A percentile compares a stretch with the other conserved stretches of the same genome.
phyloP scores from a whole-genome alignment of 1,139 yeast genomes.

The Yamadazyma taylorii region DNA sequence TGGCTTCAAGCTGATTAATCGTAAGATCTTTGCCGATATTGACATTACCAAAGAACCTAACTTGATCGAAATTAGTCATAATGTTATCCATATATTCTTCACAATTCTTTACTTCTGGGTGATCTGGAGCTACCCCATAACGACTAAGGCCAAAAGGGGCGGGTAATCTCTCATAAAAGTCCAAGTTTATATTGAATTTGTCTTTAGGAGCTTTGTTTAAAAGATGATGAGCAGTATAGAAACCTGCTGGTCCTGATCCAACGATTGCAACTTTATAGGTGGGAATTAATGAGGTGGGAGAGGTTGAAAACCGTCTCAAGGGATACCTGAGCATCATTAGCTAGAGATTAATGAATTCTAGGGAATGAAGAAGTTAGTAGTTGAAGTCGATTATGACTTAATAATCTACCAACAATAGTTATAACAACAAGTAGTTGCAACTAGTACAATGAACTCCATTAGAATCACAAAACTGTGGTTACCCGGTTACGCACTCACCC shows the following conservation, averaged over 20 bases:
- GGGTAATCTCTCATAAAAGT: constrained; percentile 78
- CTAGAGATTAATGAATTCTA: too few relatives aligned
- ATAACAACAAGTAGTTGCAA: too few relatives aligned
- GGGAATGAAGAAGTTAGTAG: too few relatives aligned
- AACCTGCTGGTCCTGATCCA: constrained; percentile 97
- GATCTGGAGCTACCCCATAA: constrained; percentile 99
- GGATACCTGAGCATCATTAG: neutral
- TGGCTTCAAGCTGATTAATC: constrained; percentile 47
- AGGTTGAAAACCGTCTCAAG: neutral
- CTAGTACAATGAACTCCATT: too few relatives aligned
- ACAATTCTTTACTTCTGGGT: constrained; percentile 91
- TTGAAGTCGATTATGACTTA: too few relatives aligned
- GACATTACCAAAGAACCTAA: constrained; percentile 76
- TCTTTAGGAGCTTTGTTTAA: constrained; percentile 45
- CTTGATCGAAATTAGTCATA: constrained; percentile 34
- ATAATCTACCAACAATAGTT: too few relatives aligned
- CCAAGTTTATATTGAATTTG: constrained; percentile 47
- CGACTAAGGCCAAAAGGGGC: constrained; percentile 90
- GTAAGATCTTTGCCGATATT: constrained; percentile 58
- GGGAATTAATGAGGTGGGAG: constrained; percentile 6
- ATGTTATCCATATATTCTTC: constrained; percentile 76
- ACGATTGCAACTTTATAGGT: constrained; percentile 60
- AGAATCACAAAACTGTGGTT: too few relatives aligned
- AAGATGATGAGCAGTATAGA: constrained; percentile 81
- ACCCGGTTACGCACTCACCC: too few relatives aligned